Base-by-base conservation (phyloP, 108 stramenopile species). In the Cyclotella sp. region DNA sequence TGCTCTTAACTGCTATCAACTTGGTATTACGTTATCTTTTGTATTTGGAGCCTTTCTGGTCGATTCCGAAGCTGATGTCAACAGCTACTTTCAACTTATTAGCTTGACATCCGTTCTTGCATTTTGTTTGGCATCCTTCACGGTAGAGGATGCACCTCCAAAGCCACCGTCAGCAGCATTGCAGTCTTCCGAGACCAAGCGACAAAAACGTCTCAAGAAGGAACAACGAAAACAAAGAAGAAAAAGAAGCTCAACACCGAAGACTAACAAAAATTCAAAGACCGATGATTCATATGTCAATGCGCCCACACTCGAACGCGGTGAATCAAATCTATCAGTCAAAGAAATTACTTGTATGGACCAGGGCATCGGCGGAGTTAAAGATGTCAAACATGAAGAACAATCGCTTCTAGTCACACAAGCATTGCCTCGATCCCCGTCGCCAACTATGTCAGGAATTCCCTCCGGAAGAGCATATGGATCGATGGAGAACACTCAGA, bases 141-240 rank as follows among this genome's bases (percentile, higher is more conserved):
- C 90, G 54, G 90, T 95, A 69, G 89, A 92, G 64, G 94, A 91
- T 62, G 88, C 88, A 21, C 94, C 94, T 22, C 90, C 90, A 16
- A 95, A 89, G 46, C 90, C 89, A 24, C 90, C 90, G 6, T 89
- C 91, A 7, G 76, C 76, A 15, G 86, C 88, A 54, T 82, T 87
- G 0, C 68, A 78, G 10, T 89, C 86, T 92, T 59, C 67, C 75
- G 49, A 87, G 51, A 13, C 10, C 40, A 28, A 0, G 34, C 13
- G 81, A 88, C 43, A 72, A 41, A n/a, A 52, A 58, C 39, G 9
- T 28, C 13, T 30, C 3, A 42, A 18, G 18, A n/a, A 3, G 27
- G 57, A 58, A 62, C 61, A 62, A 18, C 14, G 26, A 34, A 16
- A 18, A 3, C 61, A 14, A 19, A 24, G 34, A 24, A n/a, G 16